Conservation (phyloP, 495 filamentous ascomycete genomes). For the Penicillium maclennaniae region DNA sequence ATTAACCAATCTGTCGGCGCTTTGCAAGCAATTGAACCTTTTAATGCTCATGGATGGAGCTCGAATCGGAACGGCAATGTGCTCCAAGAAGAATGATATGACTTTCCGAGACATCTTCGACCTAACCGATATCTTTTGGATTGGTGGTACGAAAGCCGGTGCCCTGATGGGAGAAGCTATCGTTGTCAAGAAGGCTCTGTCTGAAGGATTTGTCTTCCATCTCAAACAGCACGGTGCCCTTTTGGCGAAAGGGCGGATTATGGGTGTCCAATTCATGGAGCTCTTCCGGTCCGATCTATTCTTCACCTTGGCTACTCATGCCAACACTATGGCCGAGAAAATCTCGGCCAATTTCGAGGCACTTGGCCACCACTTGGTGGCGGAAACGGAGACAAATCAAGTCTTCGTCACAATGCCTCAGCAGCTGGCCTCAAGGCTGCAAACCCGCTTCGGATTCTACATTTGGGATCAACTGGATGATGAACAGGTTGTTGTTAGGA, state of each 20-base stretch:
- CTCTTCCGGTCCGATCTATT: slow-evolving; percentile 38
- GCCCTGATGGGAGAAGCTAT: slow-evolving; percentile 43
- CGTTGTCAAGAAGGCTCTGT: slow-evolving; percentile 32
- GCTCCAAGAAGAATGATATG: slow-evolving; percentile 31
- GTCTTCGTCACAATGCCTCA: slow-evolving; percentile 32
- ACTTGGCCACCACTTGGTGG: slow-evolving; percentile 28
- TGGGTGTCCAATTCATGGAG: slow-evolving; percentile 44
- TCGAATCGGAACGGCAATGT: slow-evolving; percentile 37
- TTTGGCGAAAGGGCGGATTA: slow-evolving; percentile 39
- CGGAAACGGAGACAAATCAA: slow-evolving; percentile 37
- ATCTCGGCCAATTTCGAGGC: slow-evolving; percentile 29
- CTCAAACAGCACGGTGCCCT: slow-evolving; percentile 45
- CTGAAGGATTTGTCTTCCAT: slow-evolving; percentile 41
- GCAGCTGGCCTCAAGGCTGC: slow-evolving; percentile 18
- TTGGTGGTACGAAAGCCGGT: slow-evolving; percentile 44
- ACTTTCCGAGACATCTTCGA: slow-evolving; percentile 37
- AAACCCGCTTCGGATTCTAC: slow-evolving; percentile 34
- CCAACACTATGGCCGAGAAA: slow-evolving; percentile 37
- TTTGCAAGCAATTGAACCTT: slow-evolving; percentile 32
- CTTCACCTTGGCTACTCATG: slow-evolving; percentile 38
- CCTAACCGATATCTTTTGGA: slow-evolving; percentile 43
- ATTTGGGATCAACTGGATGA: slow-evolving; percentile 32
- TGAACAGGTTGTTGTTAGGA: slow-evolving; percentile 22
- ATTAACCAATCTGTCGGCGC: slow-evolving; percentile 26
- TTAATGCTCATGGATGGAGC: slow-evolving; percentile 43